Evolutionary conservation across 805 yeast species (phyloP).

Genomic region (Wickerhamomyces chaumierensis): DNA sequence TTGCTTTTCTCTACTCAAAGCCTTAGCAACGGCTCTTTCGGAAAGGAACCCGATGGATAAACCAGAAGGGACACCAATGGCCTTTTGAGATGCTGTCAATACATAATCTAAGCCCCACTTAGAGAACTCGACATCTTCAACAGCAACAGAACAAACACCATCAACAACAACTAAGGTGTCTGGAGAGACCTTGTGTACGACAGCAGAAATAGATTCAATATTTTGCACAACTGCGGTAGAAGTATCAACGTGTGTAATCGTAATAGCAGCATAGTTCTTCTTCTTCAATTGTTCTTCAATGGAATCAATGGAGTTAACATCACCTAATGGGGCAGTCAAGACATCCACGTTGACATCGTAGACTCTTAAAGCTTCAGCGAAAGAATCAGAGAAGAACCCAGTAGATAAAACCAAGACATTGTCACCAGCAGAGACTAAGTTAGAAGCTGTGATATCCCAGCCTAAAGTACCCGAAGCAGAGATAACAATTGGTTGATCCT

Average conservation of each 20-base stretch:
- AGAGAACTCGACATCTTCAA: conserved; percentile 77
- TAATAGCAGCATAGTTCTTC: conserved; percentile 52
- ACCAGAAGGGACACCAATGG: conserved; percentile 91
- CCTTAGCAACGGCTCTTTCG: conserved; percentile 58
- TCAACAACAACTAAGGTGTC: conserved; percentile 79
- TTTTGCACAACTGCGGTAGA: conserved; percentile 87
- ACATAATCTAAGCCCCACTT: conserved; percentile 85
- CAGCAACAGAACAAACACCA: conserved; percentile 91
- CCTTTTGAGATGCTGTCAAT: conserved; percentile 91
- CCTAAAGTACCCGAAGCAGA: conserved; percentile 93
- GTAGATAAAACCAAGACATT: conserved; percentile 75
- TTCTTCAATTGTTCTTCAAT: conserved; percentile 44
- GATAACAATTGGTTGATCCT: conserved; percentile 72
- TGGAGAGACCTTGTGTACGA: conserved; percentile 61
- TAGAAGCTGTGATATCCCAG: conserved; percentile 84
- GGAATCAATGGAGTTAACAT: conserved; percentile 42
- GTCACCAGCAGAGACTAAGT: conserved; percentile 57
- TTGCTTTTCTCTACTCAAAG: conserved; percentile 36
- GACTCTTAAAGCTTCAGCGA: conserved; percentile 61
- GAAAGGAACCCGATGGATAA: conserved; percentile 69
- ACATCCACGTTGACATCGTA: conserved; percentile 72
- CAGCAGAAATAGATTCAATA: conserved; percentile 46
- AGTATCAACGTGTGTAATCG: conserved; percentile 93
- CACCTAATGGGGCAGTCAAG: conserved; percentile 65
- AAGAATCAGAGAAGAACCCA: conserved; percentile 80